Conservation (phyloP, 2,329 filamentous ascomycete genomes). For the Pestalotiopsis fici region DNA sequence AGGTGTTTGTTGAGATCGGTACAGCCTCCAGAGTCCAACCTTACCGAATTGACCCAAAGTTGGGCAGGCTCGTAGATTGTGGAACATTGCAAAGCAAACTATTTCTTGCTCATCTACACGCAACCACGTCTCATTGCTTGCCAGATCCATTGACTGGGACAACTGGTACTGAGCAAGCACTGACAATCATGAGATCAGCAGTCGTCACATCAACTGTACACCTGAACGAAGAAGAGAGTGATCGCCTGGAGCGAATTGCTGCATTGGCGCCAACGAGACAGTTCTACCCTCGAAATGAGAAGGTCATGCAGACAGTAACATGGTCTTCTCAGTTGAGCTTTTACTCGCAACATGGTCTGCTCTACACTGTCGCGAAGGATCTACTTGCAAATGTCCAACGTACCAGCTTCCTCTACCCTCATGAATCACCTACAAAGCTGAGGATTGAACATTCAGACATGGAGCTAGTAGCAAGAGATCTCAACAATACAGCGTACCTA, state of each 20-base stretch:
- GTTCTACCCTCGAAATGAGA: constrained; percentile 44
- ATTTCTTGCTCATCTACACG: constrained; percentile 52
- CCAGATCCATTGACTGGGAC: constrained; percentile 46
- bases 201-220: constrained; percentile 46
- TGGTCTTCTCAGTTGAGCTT: constrained; percentile 38
- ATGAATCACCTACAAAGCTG: constrained; percentile 4
- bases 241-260: constrained; percentile 38
- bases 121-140: constrained; percentile 51
- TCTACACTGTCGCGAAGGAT: constrained; percentile 32
- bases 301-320: constrained; percentile 46
- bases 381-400: constrained; percentile 35
- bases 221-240: constrained; percentile 35
- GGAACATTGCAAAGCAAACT: constrained; percentile 54
- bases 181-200: constrained; percentile 49
- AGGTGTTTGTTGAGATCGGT: background rate
- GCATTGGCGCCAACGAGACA: constrained; percentile 39
- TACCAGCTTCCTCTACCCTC: constrained; percentile 29
- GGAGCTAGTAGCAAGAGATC: constrained; percentile 12
- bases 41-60: constrained; percentile 16
- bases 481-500: constrained; percentile 19
- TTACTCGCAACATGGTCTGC: constrained; percentile 45
- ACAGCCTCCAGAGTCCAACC: constrained; percentile 38
- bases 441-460: constrained; percentile 6
- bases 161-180: constrained; percentile 57
- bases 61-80: constrained; percentile 52